Base-by-base conservation (phyloP, 345 rosid genomes). In the Erodium maritimum region DNA sequence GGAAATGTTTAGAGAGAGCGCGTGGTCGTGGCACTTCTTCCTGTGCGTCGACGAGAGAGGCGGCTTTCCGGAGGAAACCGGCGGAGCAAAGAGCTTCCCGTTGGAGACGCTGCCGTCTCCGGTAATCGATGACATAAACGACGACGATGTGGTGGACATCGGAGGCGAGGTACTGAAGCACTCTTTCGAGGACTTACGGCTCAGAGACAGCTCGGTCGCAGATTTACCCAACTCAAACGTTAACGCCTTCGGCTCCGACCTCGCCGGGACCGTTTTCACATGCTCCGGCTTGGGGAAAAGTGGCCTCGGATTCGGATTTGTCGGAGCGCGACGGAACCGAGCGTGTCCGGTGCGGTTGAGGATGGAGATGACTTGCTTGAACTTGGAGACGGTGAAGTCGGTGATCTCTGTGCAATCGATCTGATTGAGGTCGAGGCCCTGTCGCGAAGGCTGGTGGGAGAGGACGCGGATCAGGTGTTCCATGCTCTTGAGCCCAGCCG, bases 321-420 rank as follows among this genome's bases (percentile, higher is more conserved):
- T 23, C 33, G 78, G 81, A 42, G 60, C 82, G 37, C 79, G 79
- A 50, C 79, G 55, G 65, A 78, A 78, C 34, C 82, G 74, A 58
- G 82, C 82, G 66, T 74, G 82, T 50, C 82, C 82, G 60, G 82
- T 77, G 11, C 79, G 72, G 63, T 74, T 67, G 42, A 74, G 61
- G 53, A 74, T 61, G 55, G 79, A 74, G 23, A 78, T 74, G 25
- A 78, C 73, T 24, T 68, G 73, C 60, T 67, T 74, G 70, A 78
- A 78, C 74, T 74, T 74, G 54, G 72, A 61, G 54, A 78, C 75
- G 68, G 82, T 74, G 33, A 66, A 29, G 53, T 74, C 69, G 11
- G 82, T 64, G 55, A 78, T 65, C 59, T 66, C 64, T 11, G 71
- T 14, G 69, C 72, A 62, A 37, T 74, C 67, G 18, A 46, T 54